Conservation (phyloP, 352 stramenopile genomes). For the Thalassiosira mediterranea region DNA sequence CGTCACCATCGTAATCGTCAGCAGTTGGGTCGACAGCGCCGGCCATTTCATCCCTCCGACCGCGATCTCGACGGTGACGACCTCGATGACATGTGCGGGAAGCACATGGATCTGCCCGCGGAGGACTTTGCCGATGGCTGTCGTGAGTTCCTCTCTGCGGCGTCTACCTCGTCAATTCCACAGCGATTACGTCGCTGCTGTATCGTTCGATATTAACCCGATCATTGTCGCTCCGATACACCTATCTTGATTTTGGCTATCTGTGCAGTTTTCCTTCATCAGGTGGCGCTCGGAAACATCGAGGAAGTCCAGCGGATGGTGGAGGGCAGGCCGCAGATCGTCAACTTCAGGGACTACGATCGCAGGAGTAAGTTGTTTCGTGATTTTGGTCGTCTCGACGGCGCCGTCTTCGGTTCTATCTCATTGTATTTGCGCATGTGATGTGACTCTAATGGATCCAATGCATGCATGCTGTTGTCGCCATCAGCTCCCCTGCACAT, state of each 20-base stretch:
- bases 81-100: slow-evolving; percentile 54
- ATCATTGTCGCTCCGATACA: too few species aligned
- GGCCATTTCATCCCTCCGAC: slow-evolving; percentile 3
- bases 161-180: too few species aligned
- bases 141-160: slow-evolving; percentile 13
- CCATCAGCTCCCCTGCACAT: slow-evolving; percentile 61
- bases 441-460: too few species aligned
- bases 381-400: neutral
- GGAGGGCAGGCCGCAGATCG: slow-evolving; percentile 16
- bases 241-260: too few species aligned
- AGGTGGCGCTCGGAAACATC: slow-evolving; percentile 55
- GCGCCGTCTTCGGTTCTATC: neutral
- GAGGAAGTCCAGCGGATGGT: slow-evolving; percentile 31
- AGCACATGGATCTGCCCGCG: slow-evolving; percentile 57
- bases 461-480: neutral
- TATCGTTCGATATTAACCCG: too few species aligned
- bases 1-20: too few species aligned
- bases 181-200: too few species aligned
- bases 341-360: slow-evolving; percentile 77
- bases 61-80: slow-evolving; percentile 11
- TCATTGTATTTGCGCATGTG: too few species aligned
- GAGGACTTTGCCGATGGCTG: slow-evolving; percentile 62
- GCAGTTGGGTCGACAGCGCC: neutral
- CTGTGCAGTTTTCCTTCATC: slow-evolving; percentile 53
- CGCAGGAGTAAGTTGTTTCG: slow-evolving; percentile 30